A percentile compares a stretch with the other conserved stretches of the same genome.
Evolutionary conservation across 2,329 filamentous ascomycete genomes (phyloP).

Genomic region (Didymella segeticola): DNA sequence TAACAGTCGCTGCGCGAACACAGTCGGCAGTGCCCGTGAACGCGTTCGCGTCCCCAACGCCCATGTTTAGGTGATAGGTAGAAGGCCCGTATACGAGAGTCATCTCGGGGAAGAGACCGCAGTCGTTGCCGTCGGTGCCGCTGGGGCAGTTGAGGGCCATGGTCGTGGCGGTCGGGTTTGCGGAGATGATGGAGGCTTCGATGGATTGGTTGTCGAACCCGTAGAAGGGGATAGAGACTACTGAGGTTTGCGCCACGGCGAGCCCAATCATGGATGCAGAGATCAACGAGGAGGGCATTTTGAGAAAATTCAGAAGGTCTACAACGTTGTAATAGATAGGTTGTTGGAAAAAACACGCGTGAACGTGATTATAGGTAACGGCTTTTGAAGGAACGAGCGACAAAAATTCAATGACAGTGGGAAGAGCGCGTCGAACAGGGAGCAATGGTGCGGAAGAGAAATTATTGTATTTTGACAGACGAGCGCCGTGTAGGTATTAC

Average conservation of each 20-base stretch:
- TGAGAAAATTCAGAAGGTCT: not conserved
- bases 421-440: too few species aligned
- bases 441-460: not conserved
- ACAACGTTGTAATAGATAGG: not conserved
- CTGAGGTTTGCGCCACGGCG: constrained; percentile 24
- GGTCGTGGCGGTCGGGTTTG: constrained; percentile 22
- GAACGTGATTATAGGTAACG: too few species aligned
- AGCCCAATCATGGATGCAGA: constrained; percentile 14
- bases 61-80: constrained; percentile 30
- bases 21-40: constrained; percentile 33
- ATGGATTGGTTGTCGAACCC: constrained; percentile 11
- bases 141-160: constrained; percentile 19
- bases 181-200: constrained; percentile 24
- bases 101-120: constrained; percentile 31
- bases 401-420: too few species aligned
- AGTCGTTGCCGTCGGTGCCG: constrained; percentile 16
- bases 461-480: not conserved
- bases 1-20: constrained; percentile 15
- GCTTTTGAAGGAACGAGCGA: too few species aligned
- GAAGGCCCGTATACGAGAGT: constrained; percentile 29
- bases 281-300: constrained; percentile 16
- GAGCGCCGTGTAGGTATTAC: not conserved
- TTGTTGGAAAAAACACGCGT: too few species aligned
- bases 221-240: constrained; percentile 22
- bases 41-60: constrained; percentile 16